phyloP scores from a whole-genome alignment of 305 asterid species.

The Plantago coronopus region DNA sequence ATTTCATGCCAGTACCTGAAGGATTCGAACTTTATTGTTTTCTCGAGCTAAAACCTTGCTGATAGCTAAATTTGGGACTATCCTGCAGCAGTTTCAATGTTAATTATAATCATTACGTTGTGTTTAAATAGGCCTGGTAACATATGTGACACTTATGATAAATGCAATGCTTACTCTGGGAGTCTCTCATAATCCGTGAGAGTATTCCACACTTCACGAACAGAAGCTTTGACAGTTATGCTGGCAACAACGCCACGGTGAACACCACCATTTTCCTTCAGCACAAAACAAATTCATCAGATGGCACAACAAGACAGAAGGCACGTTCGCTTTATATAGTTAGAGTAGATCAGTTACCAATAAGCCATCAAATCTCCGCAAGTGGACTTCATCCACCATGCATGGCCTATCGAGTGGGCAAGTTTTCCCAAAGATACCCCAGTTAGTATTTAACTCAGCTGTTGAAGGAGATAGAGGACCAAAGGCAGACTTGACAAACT shows the following conservation, averaged over 20 bases:
- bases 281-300: conserved; percentile 30
- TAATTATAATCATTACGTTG: background rate
- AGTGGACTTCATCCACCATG: conserved; percentile 91
- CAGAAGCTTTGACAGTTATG: conserved; percentile 89
- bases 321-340: conserved; percentile 3
- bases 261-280: conserved; percentile 96
- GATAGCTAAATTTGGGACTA: conserved; percentile 93
- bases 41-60: conserved; percentile 86
- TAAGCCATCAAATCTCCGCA: conserved; percentile 92
- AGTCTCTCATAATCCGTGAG: conserved; percentile 89
- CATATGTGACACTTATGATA: too few species aligned
- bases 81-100: conserved; percentile 48
- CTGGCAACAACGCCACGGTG: conserved; percentile 92
- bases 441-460: conserved; percentile 53
- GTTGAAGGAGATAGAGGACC: conserved; percentile 62
- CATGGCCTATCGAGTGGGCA: conserved; percentile 74
- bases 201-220: conserved; percentile 84
- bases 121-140: too few species aligned
- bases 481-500: conserved; percentile 47
- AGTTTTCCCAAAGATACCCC: conserved; percentile 81
- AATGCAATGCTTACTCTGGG: conserved; percentile 63
- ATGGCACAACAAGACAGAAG: conserved; percentile 22
- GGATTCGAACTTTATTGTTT: conserved; percentile 81
- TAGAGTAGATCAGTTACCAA: conserved; percentile 51
- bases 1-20: conserved; percentile 56